These are phyloP conservation scores for Epichloe uncinata DNA, from an alignment of 2,329 filamentous ascomycete genomes.

Conservation along the genomic window DNA sequence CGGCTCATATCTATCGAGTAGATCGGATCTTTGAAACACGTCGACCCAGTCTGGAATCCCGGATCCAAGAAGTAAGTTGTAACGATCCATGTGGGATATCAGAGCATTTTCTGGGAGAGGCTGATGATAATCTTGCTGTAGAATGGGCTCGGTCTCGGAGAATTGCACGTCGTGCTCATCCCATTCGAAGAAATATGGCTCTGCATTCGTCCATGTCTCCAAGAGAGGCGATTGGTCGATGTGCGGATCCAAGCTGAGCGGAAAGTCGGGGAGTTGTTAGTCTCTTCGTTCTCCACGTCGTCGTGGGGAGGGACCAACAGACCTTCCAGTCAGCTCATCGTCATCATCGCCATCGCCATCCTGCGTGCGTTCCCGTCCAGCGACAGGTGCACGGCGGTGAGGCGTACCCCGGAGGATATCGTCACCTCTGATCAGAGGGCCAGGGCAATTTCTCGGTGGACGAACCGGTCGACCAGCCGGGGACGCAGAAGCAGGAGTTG, in stretches of 20 bases:
- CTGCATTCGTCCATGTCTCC: background rate
- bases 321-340: conserved; percentile 2
- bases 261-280: conserved; percentile 1
- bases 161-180: background rate
- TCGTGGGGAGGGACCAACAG: conserved; percentile 4
- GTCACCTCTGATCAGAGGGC: background rate
- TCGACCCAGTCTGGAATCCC: background rate
- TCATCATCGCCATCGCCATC: background rate
- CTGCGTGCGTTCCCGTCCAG: background rate
- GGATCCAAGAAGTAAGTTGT: background rate
- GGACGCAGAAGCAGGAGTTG: background rate
- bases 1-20: background rate
- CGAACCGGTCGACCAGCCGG: background rate
- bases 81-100: background rate
- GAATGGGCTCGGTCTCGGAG: background rate
- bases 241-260: background rate
- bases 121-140: background rate
- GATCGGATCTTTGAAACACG: background rate
- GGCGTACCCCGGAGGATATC: too few species aligned
- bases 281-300: conserved; percentile 1
- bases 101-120: background rate
- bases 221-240: background rate
- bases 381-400: background rate
- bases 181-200: background rate
- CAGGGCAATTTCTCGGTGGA: background rate